Base-by-base conservation (phyloP, 352 stramenopile species). In the Globisporangium alternatum region DNA sequence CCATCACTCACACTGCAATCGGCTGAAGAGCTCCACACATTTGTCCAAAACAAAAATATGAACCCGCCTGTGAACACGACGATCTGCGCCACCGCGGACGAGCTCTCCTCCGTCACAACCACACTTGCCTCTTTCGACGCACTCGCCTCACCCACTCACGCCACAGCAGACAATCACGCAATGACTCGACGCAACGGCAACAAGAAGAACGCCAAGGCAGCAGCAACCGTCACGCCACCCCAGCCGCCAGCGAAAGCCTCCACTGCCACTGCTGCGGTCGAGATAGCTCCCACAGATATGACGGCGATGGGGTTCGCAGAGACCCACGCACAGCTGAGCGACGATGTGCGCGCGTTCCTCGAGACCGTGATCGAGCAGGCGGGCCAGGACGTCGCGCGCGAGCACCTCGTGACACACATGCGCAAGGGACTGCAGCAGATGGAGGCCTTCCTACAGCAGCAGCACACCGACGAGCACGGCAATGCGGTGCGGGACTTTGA, bases 381-480 rank as follows among this genome's bases (percentile, higher is more conserved):
- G 19, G 25, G 44, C 1, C 51, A n/a, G 13, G 51, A 65, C 7
- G 44, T 53, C 8, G 57, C 72, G 30, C 37, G 62, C 25, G 37
- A 72, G 31, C 55, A 70, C 37, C 60, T 71, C 10, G 63, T 78
- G 8, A n/a, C 67, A 5, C 81, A 90, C 70, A 78, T 88, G 63
- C 71, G 62, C 51, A 72, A 68, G 35, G 81, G 81, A 6, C 71
- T 77, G 33, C 62, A 49, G 57, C 81, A 90, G 63, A 73, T 90
- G 39, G 72, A 86, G 22, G 64, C 59, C n/a, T 90, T 86, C 64
- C 45, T 90, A 48, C 61, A 60, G 37, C 60, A 51, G 25, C 70
- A 80, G 21, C 71, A 86, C 58, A 65, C 55, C 0, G 67, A 67
- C n/a, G 65, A 60, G 13, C 41, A 45, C 8, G 72, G 43, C 21